Conservation (phyloP, 2,329 filamentous ascomycete genomes). For the Fusarium sp. region DNA sequence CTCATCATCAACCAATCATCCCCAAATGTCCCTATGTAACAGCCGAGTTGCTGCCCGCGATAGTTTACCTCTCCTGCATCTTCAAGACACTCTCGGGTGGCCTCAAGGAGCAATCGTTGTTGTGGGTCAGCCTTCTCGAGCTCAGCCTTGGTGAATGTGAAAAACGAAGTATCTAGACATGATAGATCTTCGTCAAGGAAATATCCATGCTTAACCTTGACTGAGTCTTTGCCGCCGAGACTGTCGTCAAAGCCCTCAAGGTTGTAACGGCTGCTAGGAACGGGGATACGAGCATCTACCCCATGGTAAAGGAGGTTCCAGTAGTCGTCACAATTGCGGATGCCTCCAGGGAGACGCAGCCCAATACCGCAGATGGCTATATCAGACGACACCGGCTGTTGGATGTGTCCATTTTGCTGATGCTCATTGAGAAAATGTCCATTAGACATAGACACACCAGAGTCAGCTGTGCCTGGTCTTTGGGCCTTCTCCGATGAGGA, state of each 20-base stretch:
- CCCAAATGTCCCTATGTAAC: conserved; percentile 8
- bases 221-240: not conserved
- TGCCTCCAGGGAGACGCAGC: conserved; percentile 5
- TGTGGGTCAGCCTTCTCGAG: conserved; percentile 6
- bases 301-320: not conserved
- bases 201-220: conserved; percentile 2
- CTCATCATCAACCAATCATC: conserved; percentile 12
- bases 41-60: conserved; percentile 3
- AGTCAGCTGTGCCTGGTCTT: not conserved
- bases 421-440: not conserved
- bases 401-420: not conserved
- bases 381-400: not conserved
- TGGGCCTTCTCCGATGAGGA: not conserved
- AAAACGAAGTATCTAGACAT: conserved; percentile 11
- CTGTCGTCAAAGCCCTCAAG: conserved; percentile 1
- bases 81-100: not conserved
- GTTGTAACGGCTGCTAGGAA: conserved; percentile 8
- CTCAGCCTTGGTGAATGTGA: not conserved
- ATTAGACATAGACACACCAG: not conserved
- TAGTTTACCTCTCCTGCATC: not conserved
- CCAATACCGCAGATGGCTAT: conserved; percentile 15
- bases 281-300: not conserved
- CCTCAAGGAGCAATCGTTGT: conserved; percentile 2
- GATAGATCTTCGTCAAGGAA: conserved; percentile 6
- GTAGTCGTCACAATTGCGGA: conserved; percentile 1